Base-by-base conservation (phyloP, 306 rosid species). In the Cucumis sativus region DNA sequence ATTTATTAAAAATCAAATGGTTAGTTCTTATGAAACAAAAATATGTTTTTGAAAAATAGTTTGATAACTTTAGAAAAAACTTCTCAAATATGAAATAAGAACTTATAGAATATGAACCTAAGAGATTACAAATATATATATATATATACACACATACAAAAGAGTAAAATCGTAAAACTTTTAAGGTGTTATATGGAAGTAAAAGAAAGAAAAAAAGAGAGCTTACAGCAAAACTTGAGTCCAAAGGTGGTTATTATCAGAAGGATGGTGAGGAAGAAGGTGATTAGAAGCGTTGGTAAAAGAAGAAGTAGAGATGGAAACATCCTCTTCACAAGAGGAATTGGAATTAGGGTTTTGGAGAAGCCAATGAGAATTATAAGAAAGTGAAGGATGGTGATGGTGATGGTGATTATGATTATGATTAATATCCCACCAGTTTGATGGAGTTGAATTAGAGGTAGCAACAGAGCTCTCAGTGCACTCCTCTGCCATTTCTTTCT, bases 241-340 rank as follows among this genome's bases (percentile, higher is more conserved):
- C 98, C 98, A 94, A 64, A 92, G 85, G 6, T 88, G 92, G 76
- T 81, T 85, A 78, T 93, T 85, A 78, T 93, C 97, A 1, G 95
- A 83, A 79, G 90, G 85, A 43, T 90, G 94, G 41, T 87, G 85
- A 23, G 74, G 83, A 43, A 90, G 84, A 65, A 89, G 83, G 30
- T 83, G 87, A 18, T 82, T 93, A 56, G 98, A 92, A 45, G 85
- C 90, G 82, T 90, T 92, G 30, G 91, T 93, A 79, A 92, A 89
- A 28, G 98, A 88, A 18, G 98, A 93, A 6, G 91, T 83, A n/a
- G 97, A 88, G 69, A 83, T 84, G 0, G 97, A 93, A 59, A 91
- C 89, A 66, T 94, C 94, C 49, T 88, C 96, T 0, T 92, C 95
- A 64, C 96, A 88, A 35, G 93, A 87, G 72, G 97, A 87, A 69